Evolutionary conservation across 805 yeast species (phyloP).

Genomic region (Ogataea nitratoaversa): DNA sequence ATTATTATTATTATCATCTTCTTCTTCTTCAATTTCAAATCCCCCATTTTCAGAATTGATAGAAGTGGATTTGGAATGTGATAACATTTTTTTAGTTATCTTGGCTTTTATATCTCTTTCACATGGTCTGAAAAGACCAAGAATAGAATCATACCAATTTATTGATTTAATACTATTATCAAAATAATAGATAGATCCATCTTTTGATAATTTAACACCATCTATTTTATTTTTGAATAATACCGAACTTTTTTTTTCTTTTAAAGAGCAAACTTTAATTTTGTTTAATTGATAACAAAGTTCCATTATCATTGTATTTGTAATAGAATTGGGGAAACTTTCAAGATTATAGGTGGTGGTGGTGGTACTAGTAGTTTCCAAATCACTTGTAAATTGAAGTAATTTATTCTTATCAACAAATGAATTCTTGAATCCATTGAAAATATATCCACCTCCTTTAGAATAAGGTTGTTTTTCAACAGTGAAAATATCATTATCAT

Average conservation of each 20-base stretch:
- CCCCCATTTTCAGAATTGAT: slow-evolving; percentile 13
- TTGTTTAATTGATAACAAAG: slow-evolving; percentile 11
- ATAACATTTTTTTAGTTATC: slow-evolving; percentile 23
- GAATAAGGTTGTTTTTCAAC: slow-evolving; percentile 21
- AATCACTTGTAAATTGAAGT: background rate
- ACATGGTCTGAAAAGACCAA: slow-evolving; percentile 29
- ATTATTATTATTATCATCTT: slow-evolving; percentile 10
- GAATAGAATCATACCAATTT: slow-evolving; percentile 26
- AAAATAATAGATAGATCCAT: slow-evolving; percentile 27
- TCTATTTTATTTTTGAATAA: slow-evolving; percentile 24
- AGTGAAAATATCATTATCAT: slow-evolving; percentile 13
- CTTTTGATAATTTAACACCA: slow-evolving; percentile 29
- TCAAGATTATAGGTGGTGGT: background rate
- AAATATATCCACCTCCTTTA: slow-evolving; percentile 17
- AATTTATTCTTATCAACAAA: slow-evolving; percentile 11
- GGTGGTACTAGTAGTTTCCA: background rate
- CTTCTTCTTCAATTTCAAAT: slow-evolving; percentile 13
- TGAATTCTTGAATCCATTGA: slow-evolving; percentile 15
- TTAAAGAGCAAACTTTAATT: slow-evolving; percentile 19
- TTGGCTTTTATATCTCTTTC: slow-evolving; percentile 26
- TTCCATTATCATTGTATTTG: slow-evolving; percentile 13
- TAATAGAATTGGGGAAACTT: slow-evolving; percentile 6
- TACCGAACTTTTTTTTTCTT: slow-evolving; percentile 19
- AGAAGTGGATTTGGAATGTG: slow-evolving; percentile 13
- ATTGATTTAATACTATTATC: slow-evolving; percentile 17